phyloP scores from a whole-genome alignment of 2,329 filamentous ascomycete species.

The Ophiocordyceps camponoti-leonardi region DNA sequence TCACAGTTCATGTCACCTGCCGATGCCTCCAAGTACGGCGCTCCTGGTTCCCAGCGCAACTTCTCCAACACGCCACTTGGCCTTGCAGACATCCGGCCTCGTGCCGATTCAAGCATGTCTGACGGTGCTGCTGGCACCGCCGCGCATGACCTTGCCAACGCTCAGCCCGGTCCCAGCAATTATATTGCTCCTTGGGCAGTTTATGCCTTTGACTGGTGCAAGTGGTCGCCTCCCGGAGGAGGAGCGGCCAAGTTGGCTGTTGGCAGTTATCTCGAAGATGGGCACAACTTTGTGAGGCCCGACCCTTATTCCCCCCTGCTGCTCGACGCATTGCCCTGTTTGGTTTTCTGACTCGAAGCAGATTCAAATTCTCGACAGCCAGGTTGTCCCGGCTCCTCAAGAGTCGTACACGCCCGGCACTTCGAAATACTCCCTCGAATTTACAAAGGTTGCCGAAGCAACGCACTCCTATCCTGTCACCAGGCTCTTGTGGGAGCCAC shows the following conservation, averaged over 20 bases:
- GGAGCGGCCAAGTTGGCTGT: slow-evolving; percentile 85
- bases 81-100: slow-evolving; percentile 77
- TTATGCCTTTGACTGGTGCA: slow-evolving; percentile 98
- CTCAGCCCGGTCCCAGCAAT: slow-evolving; percentile 64
- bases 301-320: not conserved
- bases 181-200: slow-evolving; percentile 89
- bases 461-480: slow-evolving; percentile 97
- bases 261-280: slow-evolving; percentile 92
- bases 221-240: slow-evolving; percentile 71
- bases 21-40: slow-evolving; percentile 34
- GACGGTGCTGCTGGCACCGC: slow-evolving; percentile 48
- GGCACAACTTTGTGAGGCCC: slow-evolving; percentile 79
- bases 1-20: slow-evolving; percentile 48
- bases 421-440: slow-evolving; percentile 66
- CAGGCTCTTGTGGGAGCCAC: slow-evolving; percentile 86
- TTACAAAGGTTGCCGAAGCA: slow-evolving; percentile 84
- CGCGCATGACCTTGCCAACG: slow-evolving; percentile 48
- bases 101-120: slow-evolving; percentile 64
- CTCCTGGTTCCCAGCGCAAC: slow-evolving; percentile 40
- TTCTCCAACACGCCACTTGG: slow-evolving; percentile 77
- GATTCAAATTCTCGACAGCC: slow-evolving; percentile 95
- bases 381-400: slow-evolving; percentile 53
- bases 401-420: slow-evolving; percentile 52
- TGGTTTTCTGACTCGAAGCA: slow-evolving; percentile 16
- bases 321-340: not conserved